Base-by-base conservation (phyloP, 2,329 filamentous ascomycete genomes). In the Neodidymelliopsis sp. region DNA sequence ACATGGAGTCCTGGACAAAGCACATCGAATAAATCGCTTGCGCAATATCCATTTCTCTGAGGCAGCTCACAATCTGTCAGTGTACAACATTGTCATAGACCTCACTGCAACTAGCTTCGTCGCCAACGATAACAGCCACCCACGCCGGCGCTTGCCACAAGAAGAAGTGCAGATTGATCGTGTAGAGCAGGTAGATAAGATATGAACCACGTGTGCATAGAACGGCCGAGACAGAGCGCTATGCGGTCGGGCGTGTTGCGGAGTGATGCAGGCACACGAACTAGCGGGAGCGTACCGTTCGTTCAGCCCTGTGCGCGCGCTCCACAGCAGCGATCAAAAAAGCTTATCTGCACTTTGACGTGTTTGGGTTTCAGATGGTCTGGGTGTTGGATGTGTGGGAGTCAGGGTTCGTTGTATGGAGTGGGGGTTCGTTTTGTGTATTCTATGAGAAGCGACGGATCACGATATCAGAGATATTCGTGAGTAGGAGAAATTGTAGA, bases 261-360 rank as follows among this genome's bases (percentile, higher is more conserved):
- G 46, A 39, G 51, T 30, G 33, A 46, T 49, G 57, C 45, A 49
- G 34, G 39, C 34, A 35, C 56, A 47, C 38, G 53, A 61, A 53
- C 59, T 56, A 60, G 59, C 54, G 62, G 59, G 54, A 50, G 44
- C 39, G 44, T 43, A 44, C 53, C 38, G 50, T 38, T 47, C 23
- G n/a, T n/a, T n/a, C n/a, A n/a, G n/a, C n/a, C n/a, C n/a, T n/a
- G 38, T 37, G 41, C 46, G 50, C 33, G 39, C 46, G 49, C 52
- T 37, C 18, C 35, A 54, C 43, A 41, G 37, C 41, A 30, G 39
- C 42, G 47, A 44, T 55, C 48, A 13, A 43, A 39, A 57, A 62
- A 62, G 55, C 53, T 56, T 56, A 46, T 46, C 34, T 33, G 30
- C 27, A 42, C 31, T 49, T 19, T 41, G 30, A 41, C 31, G 9